These are phyloP conservation scores for Metschnikowia chrysomelidarum DNA, from an alignment of 805 yeast species.

Conservation along the genomic window DNA sequence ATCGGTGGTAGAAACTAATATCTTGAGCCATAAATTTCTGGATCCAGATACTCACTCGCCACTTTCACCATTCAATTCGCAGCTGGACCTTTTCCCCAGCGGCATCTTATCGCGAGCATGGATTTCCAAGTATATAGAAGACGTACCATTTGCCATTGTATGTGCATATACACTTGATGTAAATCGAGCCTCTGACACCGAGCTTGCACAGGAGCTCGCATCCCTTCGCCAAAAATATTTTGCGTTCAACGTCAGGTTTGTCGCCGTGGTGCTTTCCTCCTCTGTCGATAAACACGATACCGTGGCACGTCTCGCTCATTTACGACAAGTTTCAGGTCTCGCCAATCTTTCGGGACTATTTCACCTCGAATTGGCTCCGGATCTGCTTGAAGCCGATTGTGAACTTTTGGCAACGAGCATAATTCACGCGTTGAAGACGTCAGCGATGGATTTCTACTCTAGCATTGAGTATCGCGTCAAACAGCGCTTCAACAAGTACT, in stretches of 20 bases:
- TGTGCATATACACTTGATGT: constrained; percentile 18
- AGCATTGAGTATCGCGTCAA: constrained; percentile 31
- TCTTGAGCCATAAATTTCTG: constrained; percentile 7
- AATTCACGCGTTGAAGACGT: constrained; percentile 27
- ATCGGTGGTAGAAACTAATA: constrained; percentile 1
- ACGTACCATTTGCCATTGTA: constrained; percentile 34
- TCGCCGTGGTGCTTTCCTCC: constrained; percentile 25
- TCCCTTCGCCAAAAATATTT: constrained; percentile 6
- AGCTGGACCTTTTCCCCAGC: constrained; percentile 28
- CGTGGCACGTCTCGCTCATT: constrained; percentile 22
- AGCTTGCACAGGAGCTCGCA: constrained; percentile 15
- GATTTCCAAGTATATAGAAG: constrained; percentile 33
- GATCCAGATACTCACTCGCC: constrained; percentile 24
- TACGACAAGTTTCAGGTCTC: constrained; percentile 30
- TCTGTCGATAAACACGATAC: constrained; percentile 15
- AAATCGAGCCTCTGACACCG: constrained; percentile 14
- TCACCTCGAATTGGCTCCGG: constrained; percentile 10
- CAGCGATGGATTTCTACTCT: constrained; percentile 35
- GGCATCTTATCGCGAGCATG: constrained; percentile 31
- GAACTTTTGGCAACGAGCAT: constrained; percentile 32
- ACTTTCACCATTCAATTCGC: constrained; percentile 36
- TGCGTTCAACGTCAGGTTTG: constrained; percentile 16
- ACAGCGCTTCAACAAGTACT: constrained; percentile 37
- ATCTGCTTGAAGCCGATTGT: constrained; percentile 25
- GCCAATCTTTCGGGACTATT: constrained; percentile 32